Conservation (phyloP, 2,329 filamentous ascomycete genomes). For the Hymenoscyphus linearis region DNA sequence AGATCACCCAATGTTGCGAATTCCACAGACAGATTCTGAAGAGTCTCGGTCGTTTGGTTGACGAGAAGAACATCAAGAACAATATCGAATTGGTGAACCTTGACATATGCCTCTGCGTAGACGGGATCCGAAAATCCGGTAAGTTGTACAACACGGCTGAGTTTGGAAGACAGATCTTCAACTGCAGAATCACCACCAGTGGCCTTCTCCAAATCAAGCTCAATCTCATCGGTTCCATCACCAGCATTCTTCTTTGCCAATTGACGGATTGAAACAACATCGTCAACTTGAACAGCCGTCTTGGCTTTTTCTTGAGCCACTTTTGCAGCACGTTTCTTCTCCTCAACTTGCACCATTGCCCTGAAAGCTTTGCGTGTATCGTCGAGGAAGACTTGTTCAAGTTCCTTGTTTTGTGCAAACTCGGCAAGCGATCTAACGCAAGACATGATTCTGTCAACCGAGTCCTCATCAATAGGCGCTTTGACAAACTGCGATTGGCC, state of each 20-base stretch:
- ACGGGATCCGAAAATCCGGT: slow-evolving; percentile 98
- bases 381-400: slow-evolving; percentile 88
- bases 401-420: slow-evolving; percentile 81
- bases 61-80: slow-evolving; percentile 93
- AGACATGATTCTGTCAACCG: slow-evolving; percentile 97
- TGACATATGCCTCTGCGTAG: slow-evolving; percentile 98
- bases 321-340: slow-evolving; percentile 95
- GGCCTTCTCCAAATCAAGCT: slow-evolving; percentile 86
- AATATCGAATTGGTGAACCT: slow-evolving; percentile 98
- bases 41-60: slow-evolving; percentile 93
- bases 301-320: slow-evolving; percentile 90
- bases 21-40: slow-evolving; percentile 95
- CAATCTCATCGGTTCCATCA: slow-evolving; percentile 79
- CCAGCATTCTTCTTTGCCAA: slow-evolving; percentile 83
- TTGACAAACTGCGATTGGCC: slow-evolving; percentile 99
- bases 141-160: slow-evolving; percentile 92
- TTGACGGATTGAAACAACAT: slow-evolving; percentile 88
- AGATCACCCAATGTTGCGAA: slow-evolving; percentile 97
- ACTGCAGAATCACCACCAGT: slow-evolving; percentile 81
- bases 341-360: slow-evolving; percentile 93
- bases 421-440: slow-evolving; percentile 90
- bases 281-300: slow-evolving; percentile 90
- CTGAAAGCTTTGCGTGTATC: slow-evolving; percentile 95
- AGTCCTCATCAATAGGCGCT: slow-evolving; percentile 94
- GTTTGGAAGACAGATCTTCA: slow-evolving; percentile 87